These are phyloP conservation scores for Ehretia macrophylla DNA, from an alignment of 257 asterid species.

Conservation along the genomic window DNA sequence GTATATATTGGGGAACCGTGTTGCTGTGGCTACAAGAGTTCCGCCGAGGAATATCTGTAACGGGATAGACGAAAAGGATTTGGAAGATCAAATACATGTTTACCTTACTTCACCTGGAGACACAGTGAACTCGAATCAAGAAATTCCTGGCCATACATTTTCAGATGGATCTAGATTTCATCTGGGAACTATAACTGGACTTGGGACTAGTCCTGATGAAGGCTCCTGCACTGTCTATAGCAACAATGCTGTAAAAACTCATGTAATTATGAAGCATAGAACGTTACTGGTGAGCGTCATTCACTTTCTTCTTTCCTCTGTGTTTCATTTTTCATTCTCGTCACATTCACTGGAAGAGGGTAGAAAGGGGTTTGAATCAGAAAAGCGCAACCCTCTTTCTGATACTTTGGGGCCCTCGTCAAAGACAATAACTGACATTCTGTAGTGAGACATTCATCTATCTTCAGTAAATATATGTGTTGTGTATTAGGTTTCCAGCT, in stretches of 20 bases:
- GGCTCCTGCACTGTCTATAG: conserved; percentile 69
- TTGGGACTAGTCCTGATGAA: conserved; percentile 84
- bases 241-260: conserved; percentile 62
- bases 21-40: conserved; percentile 75
- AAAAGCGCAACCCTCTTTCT: too few species aligned
- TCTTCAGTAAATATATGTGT: too few species aligned
- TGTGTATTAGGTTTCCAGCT: too few species aligned
- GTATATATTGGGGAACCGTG: conserved; percentile 68
- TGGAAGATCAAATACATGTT: conserved; percentile 60
- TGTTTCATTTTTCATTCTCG: background rate
- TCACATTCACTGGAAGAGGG: too few species aligned
- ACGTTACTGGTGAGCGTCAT: conserved; percentile 63
- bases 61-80: conserved; percentile 32
- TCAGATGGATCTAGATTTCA: conserved; percentile 42
- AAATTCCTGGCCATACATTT: conserved; percentile 14
- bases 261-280: conserved; percentile 82
- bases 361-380: too few species aligned
- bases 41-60: conserved; percentile 37
- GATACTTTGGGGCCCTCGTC: too few species aligned
- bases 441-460: too few species aligned
- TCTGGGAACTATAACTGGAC: conserved; percentile 74
- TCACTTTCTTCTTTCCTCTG: conserved; percentile 3
- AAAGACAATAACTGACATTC: too few species aligned
- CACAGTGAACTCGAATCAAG: conserved; percentile 17
- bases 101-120: conserved; percentile 45